These are phyloP conservation scores for Geotrichum macrosporum DNA, from an alignment of 1,139 yeast genomes.

Conservation along the genomic window DNA sequence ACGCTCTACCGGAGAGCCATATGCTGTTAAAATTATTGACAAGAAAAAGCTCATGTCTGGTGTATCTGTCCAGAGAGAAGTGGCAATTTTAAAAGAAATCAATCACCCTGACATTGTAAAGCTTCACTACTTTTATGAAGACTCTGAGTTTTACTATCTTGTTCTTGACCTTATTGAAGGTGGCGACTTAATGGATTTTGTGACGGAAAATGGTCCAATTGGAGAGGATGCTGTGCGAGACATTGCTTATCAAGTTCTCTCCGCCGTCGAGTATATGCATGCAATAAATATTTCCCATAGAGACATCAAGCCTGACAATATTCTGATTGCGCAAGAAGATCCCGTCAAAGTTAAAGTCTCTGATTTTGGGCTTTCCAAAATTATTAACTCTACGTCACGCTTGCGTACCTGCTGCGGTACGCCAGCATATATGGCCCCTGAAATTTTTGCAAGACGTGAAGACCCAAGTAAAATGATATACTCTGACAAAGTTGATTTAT, in stretches of 20 bases:
- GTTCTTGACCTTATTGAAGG: slow-evolving; percentile 96
- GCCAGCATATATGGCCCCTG: slow-evolving; percentile 89
- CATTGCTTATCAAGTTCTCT: slow-evolving; percentile 74
- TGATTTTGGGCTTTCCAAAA: slow-evolving; percentile 87
- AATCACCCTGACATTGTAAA: slow-evolving; percentile 83
- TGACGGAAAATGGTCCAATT: slow-evolving; percentile 84
- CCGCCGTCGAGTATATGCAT: slow-evolving; percentile 85
- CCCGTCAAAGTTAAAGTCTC: slow-evolving; percentile 87
- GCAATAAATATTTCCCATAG: slow-evolving; percentile 85
- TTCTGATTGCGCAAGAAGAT: slow-evolving; percentile 82
- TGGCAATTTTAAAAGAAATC: slow-evolving; percentile 68
- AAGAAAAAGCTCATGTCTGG: slow-evolving; percentile 78
- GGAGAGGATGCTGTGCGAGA: slow-evolving; percentile 88
- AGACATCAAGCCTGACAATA: slow-evolving; percentile 84
- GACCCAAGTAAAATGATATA: slow-evolving; percentile 40
- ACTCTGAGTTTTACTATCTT: slow-evolving; percentile 69
- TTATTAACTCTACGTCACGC: slow-evolving; percentile 68
- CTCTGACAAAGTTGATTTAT: slow-evolving; percentile 86
- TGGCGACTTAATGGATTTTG: slow-evolving; percentile 96
- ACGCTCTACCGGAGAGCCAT: slow-evolving; percentile 74
- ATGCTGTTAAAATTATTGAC: slow-evolving; percentile 85
- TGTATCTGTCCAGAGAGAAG: slow-evolving; percentile 80
- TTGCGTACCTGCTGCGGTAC: slow-evolving; percentile 91
- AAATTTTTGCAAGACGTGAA: slow-evolving; percentile 54
- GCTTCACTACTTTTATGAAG: slow-evolving; percentile 80